Base-by-base conservation (phyloP, 1,139 yeast genomes). In the Hyphopichia khmerensis region DNA sequence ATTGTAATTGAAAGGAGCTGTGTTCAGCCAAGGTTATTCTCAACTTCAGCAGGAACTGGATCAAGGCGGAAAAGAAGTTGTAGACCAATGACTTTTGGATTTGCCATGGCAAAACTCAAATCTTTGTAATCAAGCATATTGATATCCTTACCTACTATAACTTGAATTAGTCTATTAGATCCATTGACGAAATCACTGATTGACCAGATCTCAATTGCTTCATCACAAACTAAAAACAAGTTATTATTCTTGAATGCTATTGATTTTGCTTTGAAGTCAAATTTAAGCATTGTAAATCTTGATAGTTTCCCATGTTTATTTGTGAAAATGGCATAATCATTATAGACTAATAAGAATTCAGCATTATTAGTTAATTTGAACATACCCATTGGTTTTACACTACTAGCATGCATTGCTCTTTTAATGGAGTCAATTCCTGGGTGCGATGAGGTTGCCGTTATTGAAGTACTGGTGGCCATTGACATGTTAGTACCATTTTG, bases 71-170 rank as follows among this genome's bases (percentile, higher is more conserved):
- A 62, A 2, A 81, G 56, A 43, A 87, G 59, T 57, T 87, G 96
- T 47, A 87, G 65, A 2, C 84, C 90, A 2, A 75, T 67, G 7
- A 78, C 74, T 48, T 67, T 65, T 0, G 96, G 96, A 57, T 88
- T 90, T 13, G 91, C 89, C 72, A 87, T 69, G 2, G 75, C 64
- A 27, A 86, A 64, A 36, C 74, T 69, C 21, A 82, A 66, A 5
- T 76, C 76, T 23, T 65, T 69, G 10, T 60, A 59, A 32, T 68
- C 69, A 18, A 83, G 52, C 50, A 81, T 57, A 29, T 63, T 64
- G 30, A 84, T 72, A 44, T 81, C 83, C 55, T 84, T 85, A 13
- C 96, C 95, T 7, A 83, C 76, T 33, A 88, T 72, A 8, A 87
- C 86, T 59, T 89, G 96, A 35, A 81, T 75, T 21, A 89, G 76